Evolutionary conservation across 2,329 filamentous ascomycete genomes (phyloP).

Genomic region (Cadophora malorum): DNA sequence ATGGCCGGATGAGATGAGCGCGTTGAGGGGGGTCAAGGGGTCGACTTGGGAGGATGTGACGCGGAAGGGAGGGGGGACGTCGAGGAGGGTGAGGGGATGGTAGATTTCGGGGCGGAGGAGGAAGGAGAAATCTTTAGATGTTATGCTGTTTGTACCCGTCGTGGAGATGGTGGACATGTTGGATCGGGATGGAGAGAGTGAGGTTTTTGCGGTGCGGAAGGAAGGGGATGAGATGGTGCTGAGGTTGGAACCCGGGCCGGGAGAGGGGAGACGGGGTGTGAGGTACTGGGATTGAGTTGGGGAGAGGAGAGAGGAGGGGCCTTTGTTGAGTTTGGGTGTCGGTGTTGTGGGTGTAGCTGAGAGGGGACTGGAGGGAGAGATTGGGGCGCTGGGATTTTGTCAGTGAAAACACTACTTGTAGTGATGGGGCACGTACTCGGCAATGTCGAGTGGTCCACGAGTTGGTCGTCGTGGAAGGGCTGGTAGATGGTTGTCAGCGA

Average conservation of each 20-base stretch:
- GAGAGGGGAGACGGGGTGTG: constrained; percentile 40
- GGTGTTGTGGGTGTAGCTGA: constrained; percentile 9
- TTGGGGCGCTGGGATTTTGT: constrained; percentile 28
- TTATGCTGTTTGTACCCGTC: constrained; percentile 21
- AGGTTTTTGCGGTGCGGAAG: constrained; percentile 37
- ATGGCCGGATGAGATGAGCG: constrained; percentile 74
- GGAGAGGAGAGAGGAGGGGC: constrained; percentile 33
- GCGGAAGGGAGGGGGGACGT: constrained; percentile 70
- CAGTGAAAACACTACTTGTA: constrained; percentile 14
- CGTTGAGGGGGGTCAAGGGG: constrained; percentile 67
- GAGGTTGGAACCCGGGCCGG: constrained; percentile 40
- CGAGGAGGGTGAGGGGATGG: constrained; percentile 74
- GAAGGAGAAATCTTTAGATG: constrained; percentile 78
- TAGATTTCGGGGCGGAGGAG: constrained; percentile 83
- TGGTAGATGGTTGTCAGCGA: constrained; percentile 11
- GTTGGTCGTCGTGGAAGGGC: constrained; percentile 68
- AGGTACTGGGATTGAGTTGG: constrained; percentile 34
- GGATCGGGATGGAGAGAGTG: constrained; percentile 42
- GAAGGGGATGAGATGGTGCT: constrained; percentile 33
- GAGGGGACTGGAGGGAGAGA: constrained; percentile 24
- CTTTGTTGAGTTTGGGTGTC: constrained; percentile 19
- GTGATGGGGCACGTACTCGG: constrained; percentile 64
- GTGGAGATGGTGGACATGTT: constrained; percentile 42
- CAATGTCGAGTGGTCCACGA: constrained; percentile 77
- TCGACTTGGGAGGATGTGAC: constrained; percentile 68